Evolutionary conservation across 331 rosid genomes (phyloP).

Genomic region (Pyracantha coccinea): DNA sequence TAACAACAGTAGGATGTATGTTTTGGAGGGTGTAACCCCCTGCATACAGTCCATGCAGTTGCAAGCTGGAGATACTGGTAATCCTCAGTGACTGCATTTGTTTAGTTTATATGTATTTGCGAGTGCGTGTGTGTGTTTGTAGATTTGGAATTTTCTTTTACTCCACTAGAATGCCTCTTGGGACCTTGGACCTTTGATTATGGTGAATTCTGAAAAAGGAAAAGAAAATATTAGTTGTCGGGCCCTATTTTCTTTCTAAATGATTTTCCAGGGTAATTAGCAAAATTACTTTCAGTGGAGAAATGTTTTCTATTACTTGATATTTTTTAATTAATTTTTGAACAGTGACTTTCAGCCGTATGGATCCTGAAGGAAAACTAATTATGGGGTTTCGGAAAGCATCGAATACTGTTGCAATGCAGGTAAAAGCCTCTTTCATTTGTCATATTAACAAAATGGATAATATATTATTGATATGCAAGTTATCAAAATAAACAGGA

Average conservation of each 20-base stretch:
- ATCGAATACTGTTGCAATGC: constrained; percentile 54
- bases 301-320: not conserved
- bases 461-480: constrained; percentile 32
- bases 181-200: not conserved
- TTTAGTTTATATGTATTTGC: not conserved
- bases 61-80: constrained; percentile 99
- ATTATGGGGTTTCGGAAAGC: constrained; percentile 98
- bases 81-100: constrained; percentile 3
- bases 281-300: not conserved
- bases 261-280: not conserved
- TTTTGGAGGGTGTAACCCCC: constrained; percentile 97
- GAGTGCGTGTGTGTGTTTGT: not conserved
- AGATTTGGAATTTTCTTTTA: not conserved
- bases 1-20: constrained; percentile 99
- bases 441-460: constrained; percentile 28
- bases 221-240: not conserved
- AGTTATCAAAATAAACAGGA: constrained; percentile 70
- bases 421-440: constrained; percentile 55
- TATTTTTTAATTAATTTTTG: constrained; percentile 5
- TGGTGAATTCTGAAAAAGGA: not conserved
- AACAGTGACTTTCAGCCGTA: constrained; percentile 95
- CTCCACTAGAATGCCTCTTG: not conserved
- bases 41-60: constrained; percentile 99
- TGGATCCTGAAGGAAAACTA: constrained; percentile 99
- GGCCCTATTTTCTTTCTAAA: not conserved